These are phyloP conservation scores for Pseudonitzschia multiseries DNA, from an alignment of 108 stramenopile species.

Conservation along the genomic window DNA sequence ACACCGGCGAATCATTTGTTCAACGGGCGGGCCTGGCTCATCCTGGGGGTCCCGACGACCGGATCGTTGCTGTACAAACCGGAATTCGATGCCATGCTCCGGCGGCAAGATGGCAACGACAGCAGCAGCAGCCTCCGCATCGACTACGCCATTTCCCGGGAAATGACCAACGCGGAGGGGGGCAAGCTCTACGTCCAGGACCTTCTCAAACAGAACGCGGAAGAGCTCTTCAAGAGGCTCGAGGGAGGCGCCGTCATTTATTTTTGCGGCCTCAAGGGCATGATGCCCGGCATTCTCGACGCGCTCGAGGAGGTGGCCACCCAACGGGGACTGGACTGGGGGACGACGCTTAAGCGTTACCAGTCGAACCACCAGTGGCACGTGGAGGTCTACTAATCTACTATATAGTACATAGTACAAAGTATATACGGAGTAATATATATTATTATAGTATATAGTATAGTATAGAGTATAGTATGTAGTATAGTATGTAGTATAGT, in stretches of 20 bases:
- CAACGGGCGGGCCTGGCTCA: slow-evolving; percentile 59
- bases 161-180: slow-evolving; percentile 71
- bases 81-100: slow-evolving; percentile 75
- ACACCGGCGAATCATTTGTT: slow-evolving; percentile 81
- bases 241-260: slow-evolving; percentile 76
- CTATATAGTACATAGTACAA: no score
- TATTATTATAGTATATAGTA: no score
- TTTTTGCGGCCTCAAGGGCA: slow-evolving; percentile 91
- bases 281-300: slow-evolving; percentile 88
- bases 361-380: slow-evolving; percentile 79
- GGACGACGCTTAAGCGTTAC: slow-evolving; percentile 53
- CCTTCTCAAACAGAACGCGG: slow-evolving; percentile 66
- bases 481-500: no score
- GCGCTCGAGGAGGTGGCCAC: slow-evolving; percentile 70
- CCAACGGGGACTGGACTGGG: slow-evolving; percentile 58
- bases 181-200: slow-evolving; percentile 88
- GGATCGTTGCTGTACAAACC: slow-evolving; percentile 76
- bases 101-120: slow-evolving; percentile 5
- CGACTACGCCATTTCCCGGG: slow-evolving; percentile 78
- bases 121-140: slow-evolving; percentile 38
- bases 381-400: slow-evolving; percentile 85
- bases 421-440: no score
- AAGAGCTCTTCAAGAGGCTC: slow-evolving; percentile 60
- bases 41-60: slow-evolving; percentile 79
- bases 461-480: no score